Conservation (phyloP, 345 rosid genomes). For the Eucalyptus virginea region DNA sequence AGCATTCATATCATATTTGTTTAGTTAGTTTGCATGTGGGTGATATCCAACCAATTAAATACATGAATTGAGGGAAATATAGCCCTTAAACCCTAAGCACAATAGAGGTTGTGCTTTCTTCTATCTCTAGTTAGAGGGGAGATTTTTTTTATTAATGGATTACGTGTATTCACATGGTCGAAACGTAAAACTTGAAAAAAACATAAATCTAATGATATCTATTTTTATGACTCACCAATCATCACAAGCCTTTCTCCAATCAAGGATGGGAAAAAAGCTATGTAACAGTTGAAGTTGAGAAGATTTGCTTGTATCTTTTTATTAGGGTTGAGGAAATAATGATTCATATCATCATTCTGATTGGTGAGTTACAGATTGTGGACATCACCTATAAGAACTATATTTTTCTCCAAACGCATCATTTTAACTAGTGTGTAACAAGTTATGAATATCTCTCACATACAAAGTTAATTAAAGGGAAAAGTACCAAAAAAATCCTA, state of each 20-base stretch:
- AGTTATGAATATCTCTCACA: accelerated
- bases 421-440: accelerated
- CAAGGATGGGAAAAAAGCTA: not conserved
- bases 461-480: accelerated
- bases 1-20: not conserved
- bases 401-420: not conserved
- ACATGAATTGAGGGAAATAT: not conserved
- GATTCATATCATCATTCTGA: accelerated
- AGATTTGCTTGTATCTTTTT: not conserved
- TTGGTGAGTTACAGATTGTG: accelerated
- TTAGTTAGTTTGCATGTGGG: not conserved
- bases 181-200: not conserved
- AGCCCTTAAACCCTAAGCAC: not conserved
- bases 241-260: not conserved
- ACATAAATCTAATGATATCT: not conserved
- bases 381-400: accelerated
- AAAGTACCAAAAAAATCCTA: no score
- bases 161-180: not conserved
- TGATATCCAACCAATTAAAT: accelerated
- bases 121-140: not conserved
- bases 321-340: not conserved
- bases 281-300: not conserved
- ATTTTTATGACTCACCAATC: not conserved
- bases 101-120: not conserved
- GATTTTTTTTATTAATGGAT: not conserved